Evolutionary conservation across 73 alveolate species (phyloP), one percentile per base, ranked within the genome.

Genomic region (Paramecium tetraurelia): DNA sequence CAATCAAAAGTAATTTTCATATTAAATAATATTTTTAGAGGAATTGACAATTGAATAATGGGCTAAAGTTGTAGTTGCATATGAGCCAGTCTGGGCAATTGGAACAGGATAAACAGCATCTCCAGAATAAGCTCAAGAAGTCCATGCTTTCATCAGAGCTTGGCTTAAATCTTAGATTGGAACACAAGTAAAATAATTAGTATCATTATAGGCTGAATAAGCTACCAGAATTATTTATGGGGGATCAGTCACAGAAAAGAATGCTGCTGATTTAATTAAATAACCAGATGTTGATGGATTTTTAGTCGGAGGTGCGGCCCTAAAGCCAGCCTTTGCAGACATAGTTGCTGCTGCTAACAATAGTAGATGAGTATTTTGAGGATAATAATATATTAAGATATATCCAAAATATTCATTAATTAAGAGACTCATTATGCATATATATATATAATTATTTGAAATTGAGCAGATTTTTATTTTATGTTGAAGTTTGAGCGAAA

Each of bases 11-110:
- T 89, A 89, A 86, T 57, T 50, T 5, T 12, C 24, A 44, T 10
- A 41, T 7, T 3, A 14, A 0, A 58, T 16, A 43, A 21, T 46
- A 4, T 89, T 18, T 4, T 22, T 71, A 89, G 94, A 58, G 86
- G 87, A 89, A 57, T 41, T 89, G 58, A 48, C 94, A 43, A 93
- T 93, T 33, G 96, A 93, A 85, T 98, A 98, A 95, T 98, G 99
- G 99, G 86, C 94, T 92, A 96, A 96, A 80, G 96, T 98, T 9
- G 99, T 98, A 40, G 95, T 98, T 86, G 99, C 99, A 36, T 98
- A 98, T 93, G 99, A 98, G 89, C 99, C 99, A 53, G 99, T 98
- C 44, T 98, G 99, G 99, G 99, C 99, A 83, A 98, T 98, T 46
- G 99, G 99, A 68, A 98, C 99, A 14, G 99, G 99, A n/a, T 96